Base-by-base conservation (phyloP, 768 basidiomycete species). In the Imleria badia region DNA sequence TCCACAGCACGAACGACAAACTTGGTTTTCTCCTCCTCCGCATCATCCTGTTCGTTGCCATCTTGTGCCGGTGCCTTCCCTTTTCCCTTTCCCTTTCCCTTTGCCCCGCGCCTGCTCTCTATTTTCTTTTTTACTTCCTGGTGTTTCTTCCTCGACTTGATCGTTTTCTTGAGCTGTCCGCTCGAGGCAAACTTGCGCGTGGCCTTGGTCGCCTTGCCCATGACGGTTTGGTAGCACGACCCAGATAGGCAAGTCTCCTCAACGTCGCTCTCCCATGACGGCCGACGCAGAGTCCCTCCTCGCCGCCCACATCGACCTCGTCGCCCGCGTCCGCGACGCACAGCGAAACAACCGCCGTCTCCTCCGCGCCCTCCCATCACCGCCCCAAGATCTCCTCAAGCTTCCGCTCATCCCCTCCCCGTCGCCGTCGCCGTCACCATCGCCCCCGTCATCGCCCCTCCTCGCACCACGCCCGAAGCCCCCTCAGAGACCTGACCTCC, bases 171-270 rank as follows among this genome's bases (percentile, higher is more conserved):
- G 49, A 98, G 83, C 66, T 89, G 86, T 2, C 95, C 95, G 54
- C 89, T 92, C 5, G 90, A 78, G 10, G 87, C 89, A 62, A 95
- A 95, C 74, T 95, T 94, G 66, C 87, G 85, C 12, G 89, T 88
- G 0, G 91, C 83, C 51, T 68, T 68, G 36, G 82, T 74, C 19
- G 85, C 82, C 61, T 89, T 92, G 23, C 73, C 80, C 82, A 83
- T 81, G 33, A 38, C 14, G n/a, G 6, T 20, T 30, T 51, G n/a
- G 50, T 23, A 31, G 22, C 23, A 35, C 14, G 33, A 22, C 49
- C 60, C 3, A 48, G 52, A 60, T 66, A 57, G 64, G 66, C 43
- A 66, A 46, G 49, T 56, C 50, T 46, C 45, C 46, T 44, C 31
- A 41, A 43, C 48, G 29, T n/a, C 26, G 26, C 17, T 9, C 52